phyloP scores from a whole-genome alignment of 192 early-diverging fungal species.

The Gamsiella multidivaricata region DNA sequence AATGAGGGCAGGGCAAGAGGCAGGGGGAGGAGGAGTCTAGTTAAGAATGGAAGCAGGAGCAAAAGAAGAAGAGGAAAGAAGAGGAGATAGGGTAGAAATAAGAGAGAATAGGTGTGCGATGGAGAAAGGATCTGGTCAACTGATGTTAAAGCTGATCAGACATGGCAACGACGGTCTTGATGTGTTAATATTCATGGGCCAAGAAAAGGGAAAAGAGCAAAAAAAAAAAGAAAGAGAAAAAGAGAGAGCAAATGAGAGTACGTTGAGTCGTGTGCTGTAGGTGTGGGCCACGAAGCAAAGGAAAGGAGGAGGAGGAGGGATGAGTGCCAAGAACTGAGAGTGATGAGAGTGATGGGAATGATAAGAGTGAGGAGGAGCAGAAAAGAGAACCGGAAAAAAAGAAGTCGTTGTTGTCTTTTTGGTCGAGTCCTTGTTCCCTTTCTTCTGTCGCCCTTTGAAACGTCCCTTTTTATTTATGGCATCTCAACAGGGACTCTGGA shows the following conservation, averaged over 20 bases:
- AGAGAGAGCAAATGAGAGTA: neutral
- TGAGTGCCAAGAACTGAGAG: neutral
- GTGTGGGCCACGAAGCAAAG: neutral
- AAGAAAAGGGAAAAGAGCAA: neutral
- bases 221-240: neutral
- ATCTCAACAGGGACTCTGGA: too few relatives aligned
- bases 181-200: neutral
- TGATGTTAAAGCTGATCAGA: slow-evolving; percentile 2
- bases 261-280: neutral
- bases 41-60: slow-evolving; percentile 1
- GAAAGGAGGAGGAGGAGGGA: slow-evolving; percentile 1
- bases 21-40: neutral
- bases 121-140: slow-evolving; percentile 1
- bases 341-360: neutral
- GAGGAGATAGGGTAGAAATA: neutral
- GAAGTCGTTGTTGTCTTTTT: neutral
- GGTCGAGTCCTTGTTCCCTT: too few relatives aligned
- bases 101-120: neutral
- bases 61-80: neutral
- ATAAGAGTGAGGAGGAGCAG: neutral
- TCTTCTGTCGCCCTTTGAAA: too few relatives aligned
- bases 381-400: neutral
- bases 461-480: too few relatives aligned
- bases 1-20: slow-evolving; percentile 3
- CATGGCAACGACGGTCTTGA: neutral